Evolutionary conservation across 306 rosid genomes (phyloP).

Genomic region (Castanea mollissima): DNA sequence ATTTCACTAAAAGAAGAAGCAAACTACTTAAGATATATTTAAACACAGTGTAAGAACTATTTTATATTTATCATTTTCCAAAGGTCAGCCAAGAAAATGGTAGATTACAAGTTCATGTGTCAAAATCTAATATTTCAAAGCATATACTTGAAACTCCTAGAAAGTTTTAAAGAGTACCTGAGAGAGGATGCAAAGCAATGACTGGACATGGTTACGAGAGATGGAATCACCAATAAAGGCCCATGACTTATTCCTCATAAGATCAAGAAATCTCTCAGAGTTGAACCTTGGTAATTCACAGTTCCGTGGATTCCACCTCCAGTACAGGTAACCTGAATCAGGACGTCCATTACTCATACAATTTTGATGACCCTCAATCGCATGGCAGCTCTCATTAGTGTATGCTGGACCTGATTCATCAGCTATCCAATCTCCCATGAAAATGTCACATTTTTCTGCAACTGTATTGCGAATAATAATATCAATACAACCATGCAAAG

Average conservation of each 20-base stretch:
- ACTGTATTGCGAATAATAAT: neutral
- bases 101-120: neutral
- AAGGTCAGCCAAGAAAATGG: neutral
- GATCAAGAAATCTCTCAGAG: slow-evolving; percentile 53
- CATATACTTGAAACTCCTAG: neutral
- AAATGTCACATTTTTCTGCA: slow-evolving; percentile 61
- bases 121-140: neutral
- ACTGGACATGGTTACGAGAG: slow-evolving; percentile 77
- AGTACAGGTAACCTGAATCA: slow-evolving; percentile 62
- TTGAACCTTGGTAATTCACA: slow-evolving; percentile 63
- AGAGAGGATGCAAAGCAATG: slow-evolving; percentile 77
- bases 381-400: slow-evolving; percentile 67
- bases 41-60: neutral
- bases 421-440: slow-evolving; percentile 74
- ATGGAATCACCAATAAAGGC: slow-evolving; percentile 86
- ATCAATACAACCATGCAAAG: neutral
- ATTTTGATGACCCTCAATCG: slow-evolving; percentile 70
- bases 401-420: slow-evolving; percentile 60
- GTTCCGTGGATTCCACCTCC: slow-evolving; percentile 76
- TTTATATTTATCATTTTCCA: neutral
- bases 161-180: slow-evolving; percentile 35
- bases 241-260: slow-evolving; percentile 65
- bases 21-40: neutral
- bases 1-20: neutral
- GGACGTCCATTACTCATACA: slow-evolving; percentile 83